Evolutionary conservation across 441 rosid genomes (phyloP).

Genomic region (Hura crepitans): DNA sequence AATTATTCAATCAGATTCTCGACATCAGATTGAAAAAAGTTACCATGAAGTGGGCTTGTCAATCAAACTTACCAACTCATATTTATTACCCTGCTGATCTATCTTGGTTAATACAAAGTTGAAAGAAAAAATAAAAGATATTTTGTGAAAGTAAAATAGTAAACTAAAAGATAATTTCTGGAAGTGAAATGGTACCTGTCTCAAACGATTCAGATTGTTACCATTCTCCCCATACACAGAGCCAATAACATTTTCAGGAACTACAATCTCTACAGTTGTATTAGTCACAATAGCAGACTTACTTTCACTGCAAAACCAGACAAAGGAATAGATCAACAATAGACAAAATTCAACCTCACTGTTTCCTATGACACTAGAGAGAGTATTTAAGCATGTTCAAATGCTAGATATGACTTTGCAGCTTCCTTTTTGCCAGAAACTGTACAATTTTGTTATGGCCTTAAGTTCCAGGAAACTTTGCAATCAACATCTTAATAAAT

Average conservation of each 20-base stretch:
- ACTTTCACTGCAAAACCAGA: constrained; percentile 54
- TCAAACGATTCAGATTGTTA: constrained; percentile 62
- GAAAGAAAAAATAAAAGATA: neutral
- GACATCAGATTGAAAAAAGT: neutral
- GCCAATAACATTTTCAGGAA: constrained; percentile 66
- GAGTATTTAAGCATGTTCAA: neutral
- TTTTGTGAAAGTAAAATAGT: constrained; percentile 10
- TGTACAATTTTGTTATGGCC: neutral
- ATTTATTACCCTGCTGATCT: neutral
- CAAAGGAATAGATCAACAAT: constrained; percentile 18
- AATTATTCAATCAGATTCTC: neutral
- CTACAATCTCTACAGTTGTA: constrained; percentile 71
- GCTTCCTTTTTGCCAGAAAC: neutral
- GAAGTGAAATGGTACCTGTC: constrained; percentile 54
- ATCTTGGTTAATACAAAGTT: neutral
- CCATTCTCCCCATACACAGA: constrained; percentile 82
- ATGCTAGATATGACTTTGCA: neutral
- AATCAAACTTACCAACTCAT: neutral
- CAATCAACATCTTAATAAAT: too few species aligned
- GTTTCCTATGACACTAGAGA: neutral
- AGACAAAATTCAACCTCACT: neutral
- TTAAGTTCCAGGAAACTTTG: neutral
- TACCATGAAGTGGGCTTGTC: neutral
- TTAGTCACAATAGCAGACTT: constrained; percentile 77
- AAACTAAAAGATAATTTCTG: constrained; percentile 9